Base-by-base conservation (phyloP, 1,284 basidiomycete species). In the Neolentinus lepideus region DNA sequence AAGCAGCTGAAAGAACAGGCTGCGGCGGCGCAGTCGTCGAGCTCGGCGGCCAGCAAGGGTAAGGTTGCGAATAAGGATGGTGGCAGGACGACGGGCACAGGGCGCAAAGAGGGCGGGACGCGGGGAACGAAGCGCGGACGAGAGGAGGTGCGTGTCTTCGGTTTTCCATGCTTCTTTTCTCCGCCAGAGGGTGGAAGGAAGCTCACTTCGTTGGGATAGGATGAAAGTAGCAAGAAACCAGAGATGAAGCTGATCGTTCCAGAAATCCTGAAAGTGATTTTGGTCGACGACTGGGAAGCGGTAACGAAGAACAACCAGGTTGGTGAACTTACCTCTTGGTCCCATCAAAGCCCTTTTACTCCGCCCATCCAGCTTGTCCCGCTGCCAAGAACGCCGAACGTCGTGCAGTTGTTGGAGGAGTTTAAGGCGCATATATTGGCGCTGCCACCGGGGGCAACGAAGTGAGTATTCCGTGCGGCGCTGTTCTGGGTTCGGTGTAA, bases 211-310 rank as follows among this genome's bases (percentile, higher is more conserved):
- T 16, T 26, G 24, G 21, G 8, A 8, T 59, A 84, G 77, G 86
- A 88, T 59, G 86, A 88, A 36, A 73, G 70, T 43, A 74, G 68
- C 63, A 88, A 85, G 70, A 85, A 89, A 61, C 91, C 92, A 2
- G 95, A 98, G 64, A 88, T 99, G 78, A 94, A 92, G 70, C 79
- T 99, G 51, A 81, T 78, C 54, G 86, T 98, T 12, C 97, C 96
- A 0, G 95, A 98, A 63, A 70, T 81, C 14, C 79, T 99, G 60
- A 98, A 98, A 70, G 78, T 89, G 29, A 80, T 91, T 57, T 78
- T 99, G 14, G 95, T 99, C 1, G 95, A 99, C 64, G 97, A 99
- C 65, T 99, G 96, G 96, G 96, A 99, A 72, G 85, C 88, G 16
- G 85, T 99, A 45, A 99, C 96, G 54, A 98, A 98, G 75, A 92